Evolutionary conservation across 2,329 filamentous ascomycete species (phyloP).

Genomic region (Ophiostoma sp.): DNA sequence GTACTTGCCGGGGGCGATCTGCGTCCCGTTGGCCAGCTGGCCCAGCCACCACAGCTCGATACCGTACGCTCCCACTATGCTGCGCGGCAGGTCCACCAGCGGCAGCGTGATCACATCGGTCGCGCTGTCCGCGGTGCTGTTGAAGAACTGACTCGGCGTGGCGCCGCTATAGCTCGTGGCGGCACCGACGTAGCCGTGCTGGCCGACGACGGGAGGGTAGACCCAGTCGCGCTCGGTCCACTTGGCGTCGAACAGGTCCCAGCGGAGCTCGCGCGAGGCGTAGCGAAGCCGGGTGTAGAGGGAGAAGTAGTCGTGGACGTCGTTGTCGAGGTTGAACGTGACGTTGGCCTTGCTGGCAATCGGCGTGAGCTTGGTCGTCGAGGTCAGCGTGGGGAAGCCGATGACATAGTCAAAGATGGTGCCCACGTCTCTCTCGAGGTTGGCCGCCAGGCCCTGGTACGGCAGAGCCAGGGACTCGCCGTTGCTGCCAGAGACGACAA

Average conservation of each 20-base stretch:
- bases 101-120: conserved; percentile 24
- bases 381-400: conserved; percentile 8
- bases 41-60: conserved; percentile 26
- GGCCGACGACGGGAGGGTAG: conserved; percentile 29
- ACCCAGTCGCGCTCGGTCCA: conserved; percentile 29
- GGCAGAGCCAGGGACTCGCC: background rate
- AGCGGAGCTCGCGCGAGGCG: conserved; percentile 29
- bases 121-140: conserved; percentile 15
- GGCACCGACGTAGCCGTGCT: conserved; percentile 28
- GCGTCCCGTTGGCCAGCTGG: conserved; percentile 31
- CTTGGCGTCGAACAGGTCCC: conserved; percentile 30
- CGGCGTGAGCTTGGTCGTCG: background rate
- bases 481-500: background rate
- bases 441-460: background rate
- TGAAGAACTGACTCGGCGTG: background rate
- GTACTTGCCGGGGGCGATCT: conserved; percentile 33
- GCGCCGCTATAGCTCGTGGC: conserved; percentile 23
- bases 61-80: conserved; percentile 24
- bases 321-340: conserved; percentile 29
- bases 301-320: conserved; percentile 31
- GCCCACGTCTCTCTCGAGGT: background rate
- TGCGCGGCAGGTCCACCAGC: conserved; percentile 27
- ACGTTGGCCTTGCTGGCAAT: conserved; percentile 14
- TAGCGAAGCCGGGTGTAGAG: conserved; percentile 26
- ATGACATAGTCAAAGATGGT: conserved; percentile 26